Conservation (phyloP, 2,329 filamentous ascomycete species). For the Cladosporium sp. region DNA sequence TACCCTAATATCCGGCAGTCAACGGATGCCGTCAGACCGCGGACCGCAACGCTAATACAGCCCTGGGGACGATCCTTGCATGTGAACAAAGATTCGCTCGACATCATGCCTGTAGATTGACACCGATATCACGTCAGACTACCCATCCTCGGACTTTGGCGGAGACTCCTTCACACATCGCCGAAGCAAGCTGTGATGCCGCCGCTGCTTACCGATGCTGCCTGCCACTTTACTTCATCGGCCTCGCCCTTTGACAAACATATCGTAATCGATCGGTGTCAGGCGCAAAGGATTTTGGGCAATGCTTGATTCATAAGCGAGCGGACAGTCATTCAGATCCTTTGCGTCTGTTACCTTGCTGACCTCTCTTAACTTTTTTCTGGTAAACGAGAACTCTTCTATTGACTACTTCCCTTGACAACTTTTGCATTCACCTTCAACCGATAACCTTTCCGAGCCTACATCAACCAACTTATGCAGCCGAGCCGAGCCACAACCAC, state of each 20-base stretch:
- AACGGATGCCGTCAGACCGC: slow-evolving; percentile 1
- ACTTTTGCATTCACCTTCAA: background rate
- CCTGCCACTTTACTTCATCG: background rate
- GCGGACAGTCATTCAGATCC: slow-evolving; percentile 33
- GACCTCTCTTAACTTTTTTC: background rate
- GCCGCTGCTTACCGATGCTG: slow-evolving; percentile 14
- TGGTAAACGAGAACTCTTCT: background rate
- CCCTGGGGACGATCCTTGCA: slow-evolving; percentile 10
- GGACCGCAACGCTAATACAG: slow-evolving; percentile 5
- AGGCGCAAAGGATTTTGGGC: background rate
- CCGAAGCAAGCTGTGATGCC: slow-evolving; percentile 1
- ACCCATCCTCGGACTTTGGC: slow-evolving; percentile 8
- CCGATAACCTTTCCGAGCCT: background rate
- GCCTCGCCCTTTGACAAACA: background rate
- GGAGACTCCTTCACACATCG: background rate
- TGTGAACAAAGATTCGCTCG: background rate
- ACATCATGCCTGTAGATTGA: background rate
- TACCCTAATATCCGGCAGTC: background rate
- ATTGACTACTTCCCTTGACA: background rate
- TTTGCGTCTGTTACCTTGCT: slow-evolving; percentile 14
- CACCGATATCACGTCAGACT: slow-evolving; percentile 16
- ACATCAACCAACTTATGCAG: slow-evolving; percentile 18
- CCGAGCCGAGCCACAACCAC: slow-evolving; percentile 26
- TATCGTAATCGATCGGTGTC: background rate
- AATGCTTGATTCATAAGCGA: background rate